These are phyloP conservation scores for Microsporum ferrugineum DNA, from an alignment of 2,329 filamentous ascomycete species.

Conservation along the genomic window DNA sequence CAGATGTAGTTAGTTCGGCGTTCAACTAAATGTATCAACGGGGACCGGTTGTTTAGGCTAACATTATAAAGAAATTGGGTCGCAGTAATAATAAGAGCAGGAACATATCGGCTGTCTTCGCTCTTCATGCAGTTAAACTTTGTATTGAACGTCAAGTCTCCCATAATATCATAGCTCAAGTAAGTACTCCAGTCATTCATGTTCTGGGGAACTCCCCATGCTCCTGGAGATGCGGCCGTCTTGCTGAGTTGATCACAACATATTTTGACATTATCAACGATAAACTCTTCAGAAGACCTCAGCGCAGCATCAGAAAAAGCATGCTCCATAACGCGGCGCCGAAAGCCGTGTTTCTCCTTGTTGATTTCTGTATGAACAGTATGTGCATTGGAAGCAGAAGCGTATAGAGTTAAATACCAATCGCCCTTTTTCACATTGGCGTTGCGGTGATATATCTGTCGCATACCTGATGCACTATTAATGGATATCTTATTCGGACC, in stretches of 20 bases:
- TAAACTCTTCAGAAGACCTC: slow-evolving; percentile 11
- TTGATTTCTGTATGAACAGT: slow-evolving; percentile 15
- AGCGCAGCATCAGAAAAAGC: slow-evolving; percentile 22
- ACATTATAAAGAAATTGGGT: slow-evolving; percentile 14
- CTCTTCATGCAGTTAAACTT: slow-evolving; percentile 22
- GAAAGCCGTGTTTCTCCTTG: slow-evolving; percentile 13
- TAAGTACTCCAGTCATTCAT: slow-evolving; percentile 21
- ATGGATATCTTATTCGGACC: slow-evolving; percentile 68
- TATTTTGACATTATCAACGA: slow-evolving; percentile 9
- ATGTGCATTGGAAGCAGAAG: slow-evolving; percentile 13
- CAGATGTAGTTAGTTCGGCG: neutral
- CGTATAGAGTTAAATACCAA: slow-evolving; percentile 31
- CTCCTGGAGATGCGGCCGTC: slow-evolving; percentile 10
- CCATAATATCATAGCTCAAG: slow-evolving; percentile 26
- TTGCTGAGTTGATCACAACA: slow-evolving; percentile 11
- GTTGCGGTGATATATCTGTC: slow-evolving; percentile 39
- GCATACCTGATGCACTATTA: slow-evolving; percentile 58
- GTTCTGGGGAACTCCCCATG: slow-evolving; percentile 15
- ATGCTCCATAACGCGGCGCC: slow-evolving; percentile 18
- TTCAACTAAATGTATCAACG: neutral
- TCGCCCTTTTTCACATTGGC: slow-evolving; percentile 20
- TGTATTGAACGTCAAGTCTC: slow-evolving; percentile 25
- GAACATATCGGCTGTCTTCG: slow-evolving; percentile 12
- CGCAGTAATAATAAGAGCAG: slow-evolving; percentile 21
- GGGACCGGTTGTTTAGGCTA: neutral